Percentiles rank a stretch among this genome's conserved stretches.
These are phyloP conservation scores for Sideroxylon spinosum DNA, from an alignment of 179 eudicot species.

Conservation along the genomic window DNA sequence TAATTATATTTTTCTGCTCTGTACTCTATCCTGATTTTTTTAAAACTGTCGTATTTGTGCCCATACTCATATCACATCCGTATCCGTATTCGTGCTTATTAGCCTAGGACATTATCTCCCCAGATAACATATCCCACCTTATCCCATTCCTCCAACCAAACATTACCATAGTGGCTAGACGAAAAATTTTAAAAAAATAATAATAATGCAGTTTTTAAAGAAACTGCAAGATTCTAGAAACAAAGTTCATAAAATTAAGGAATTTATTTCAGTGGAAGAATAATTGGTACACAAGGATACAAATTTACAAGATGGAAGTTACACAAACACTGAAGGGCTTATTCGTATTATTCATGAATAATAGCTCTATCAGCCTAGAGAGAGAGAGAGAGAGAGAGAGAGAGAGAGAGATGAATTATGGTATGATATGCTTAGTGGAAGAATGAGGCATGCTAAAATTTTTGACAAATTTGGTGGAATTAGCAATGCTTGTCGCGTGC, in stretches of 20 bases:
- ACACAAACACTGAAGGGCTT: not conserved
- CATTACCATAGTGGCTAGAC: not conserved
- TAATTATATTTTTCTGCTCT: no score
- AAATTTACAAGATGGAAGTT: not conserved
- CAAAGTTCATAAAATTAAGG: not conserved
- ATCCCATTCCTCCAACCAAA: no score
- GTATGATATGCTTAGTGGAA: not conserved
- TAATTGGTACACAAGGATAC: not conserved
- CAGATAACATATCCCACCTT: no score
- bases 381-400: not conserved
- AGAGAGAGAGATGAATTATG: not conserved
- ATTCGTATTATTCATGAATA: not conserved
- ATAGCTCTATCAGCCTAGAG: not conserved
- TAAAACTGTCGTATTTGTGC: no score
- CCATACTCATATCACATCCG: no score
- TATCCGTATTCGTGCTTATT: no score
- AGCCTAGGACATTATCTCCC: no score
- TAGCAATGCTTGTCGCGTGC: constrained; percentile 4
- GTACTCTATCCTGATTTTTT: no score
- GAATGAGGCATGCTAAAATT: not conserved
- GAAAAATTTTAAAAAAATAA: no score
- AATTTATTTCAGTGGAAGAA: not conserved
- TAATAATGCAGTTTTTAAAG: not conserved
- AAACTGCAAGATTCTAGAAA: not conserved
- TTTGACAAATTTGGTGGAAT: not conserved